Percentiles rank a stretch among this genome's conserved stretches.
Conservation (phyloP, 2,329 filamentous ascomycete species). For the Pleurostoma richardsiae region DNA sequence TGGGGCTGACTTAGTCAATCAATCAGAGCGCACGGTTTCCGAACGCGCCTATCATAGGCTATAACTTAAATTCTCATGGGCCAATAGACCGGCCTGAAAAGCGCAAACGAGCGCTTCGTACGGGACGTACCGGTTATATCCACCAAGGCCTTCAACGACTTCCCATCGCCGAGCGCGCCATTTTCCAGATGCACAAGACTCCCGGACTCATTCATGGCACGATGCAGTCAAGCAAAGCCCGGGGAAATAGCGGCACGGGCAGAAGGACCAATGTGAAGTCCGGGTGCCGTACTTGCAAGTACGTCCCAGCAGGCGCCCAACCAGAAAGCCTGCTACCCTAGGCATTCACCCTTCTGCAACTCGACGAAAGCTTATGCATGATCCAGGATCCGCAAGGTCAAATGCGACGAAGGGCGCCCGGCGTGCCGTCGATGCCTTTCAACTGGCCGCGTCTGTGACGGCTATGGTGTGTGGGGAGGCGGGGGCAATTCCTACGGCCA, state of each 20-base stretch:
- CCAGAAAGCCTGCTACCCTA: too few species aligned
- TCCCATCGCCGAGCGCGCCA: background rate
- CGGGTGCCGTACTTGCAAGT: slow-evolving; percentile 10
- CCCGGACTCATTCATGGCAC: background rate
- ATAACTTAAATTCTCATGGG: background rate
- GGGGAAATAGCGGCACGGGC: background rate
- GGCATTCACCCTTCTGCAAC: background rate
- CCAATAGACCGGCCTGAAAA: background rate
- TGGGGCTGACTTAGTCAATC: background rate
- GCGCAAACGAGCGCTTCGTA: background rate
- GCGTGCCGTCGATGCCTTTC: slow-evolving; percentile 5
- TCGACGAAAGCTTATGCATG: background rate
- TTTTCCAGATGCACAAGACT: background rate
- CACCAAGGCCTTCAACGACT: background rate
- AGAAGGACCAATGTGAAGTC: slow-evolving; percentile 3
- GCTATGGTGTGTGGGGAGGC: slow-evolving; percentile 4
- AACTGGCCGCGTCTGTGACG: slow-evolving; percentile 8
- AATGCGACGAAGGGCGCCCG: slow-evolving; percentile 10
- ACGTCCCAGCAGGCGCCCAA: background rate
- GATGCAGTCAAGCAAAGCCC: background rate
- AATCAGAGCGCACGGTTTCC: background rate
- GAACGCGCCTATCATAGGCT: background rate
- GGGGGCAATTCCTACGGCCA: background rate
- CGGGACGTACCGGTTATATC: background rate
- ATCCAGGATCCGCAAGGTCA: slow-evolving; percentile 10